Conservation (phyloP, 352 stramenopile species). For the Hyphochytrium catenoides region DNA sequence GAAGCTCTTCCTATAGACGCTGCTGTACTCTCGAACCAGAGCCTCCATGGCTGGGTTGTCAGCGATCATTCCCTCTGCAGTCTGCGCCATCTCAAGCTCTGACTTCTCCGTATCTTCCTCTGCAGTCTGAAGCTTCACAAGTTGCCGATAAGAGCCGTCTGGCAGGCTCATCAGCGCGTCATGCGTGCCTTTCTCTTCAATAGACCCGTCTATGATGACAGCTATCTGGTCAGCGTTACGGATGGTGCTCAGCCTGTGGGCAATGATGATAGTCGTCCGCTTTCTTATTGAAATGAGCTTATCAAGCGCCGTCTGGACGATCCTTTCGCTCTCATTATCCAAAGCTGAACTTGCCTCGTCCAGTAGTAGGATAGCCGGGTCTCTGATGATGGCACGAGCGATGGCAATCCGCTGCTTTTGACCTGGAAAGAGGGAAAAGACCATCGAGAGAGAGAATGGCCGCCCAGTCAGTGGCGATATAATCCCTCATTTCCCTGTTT, state of each 20-base stretch:
- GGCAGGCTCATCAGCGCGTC: constrained; percentile 51
- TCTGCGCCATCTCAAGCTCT: no score
- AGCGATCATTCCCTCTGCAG: no score
- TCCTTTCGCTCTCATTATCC: constrained; percentile 35
- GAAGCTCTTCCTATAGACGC: background rate
- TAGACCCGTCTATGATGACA: constrained; percentile 66
- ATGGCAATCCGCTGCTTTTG: constrained; percentile 73
- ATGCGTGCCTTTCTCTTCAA: constrained; percentile 80
- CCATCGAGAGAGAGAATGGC: no score
- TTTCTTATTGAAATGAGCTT: constrained; percentile 16
- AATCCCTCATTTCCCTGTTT: no score
- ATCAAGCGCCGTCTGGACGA: constrained; percentile 50
- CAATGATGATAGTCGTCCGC: constrained; percentile 78
- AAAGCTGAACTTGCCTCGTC: constrained; percentile 64
- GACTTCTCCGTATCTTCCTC: no score
- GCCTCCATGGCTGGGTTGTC: background rate
- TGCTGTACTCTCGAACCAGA: constrained; percentile 8
- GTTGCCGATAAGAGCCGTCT: constrained; percentile 16
- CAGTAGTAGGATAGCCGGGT: constrained; percentile 56
- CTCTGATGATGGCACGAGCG: constrained; percentile 65
- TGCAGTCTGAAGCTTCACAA: constrained; percentile 23
- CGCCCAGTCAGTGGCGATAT: no score
- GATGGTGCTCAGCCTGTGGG: constrained; percentile 76
- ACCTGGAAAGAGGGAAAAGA: no score
- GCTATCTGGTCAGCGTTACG: constrained; percentile 78